Percentiles rank a stretch among this genome's conserved stretches.
phyloP scores from a whole-genome alignment of 148 eudicot genomes.

The Nepenthes mirabilis region DNA sequence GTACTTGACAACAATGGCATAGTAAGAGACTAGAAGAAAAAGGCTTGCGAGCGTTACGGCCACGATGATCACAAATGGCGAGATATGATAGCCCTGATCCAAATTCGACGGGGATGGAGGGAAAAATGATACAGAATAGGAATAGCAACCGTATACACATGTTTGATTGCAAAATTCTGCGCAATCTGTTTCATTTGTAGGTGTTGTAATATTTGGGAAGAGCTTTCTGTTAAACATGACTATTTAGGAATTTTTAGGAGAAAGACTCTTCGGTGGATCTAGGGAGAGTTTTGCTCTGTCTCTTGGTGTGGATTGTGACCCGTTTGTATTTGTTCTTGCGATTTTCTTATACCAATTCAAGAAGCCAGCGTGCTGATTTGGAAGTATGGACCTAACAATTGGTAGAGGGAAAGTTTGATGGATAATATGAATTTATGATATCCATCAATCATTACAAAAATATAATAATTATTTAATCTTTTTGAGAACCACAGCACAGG shows the following conservation, averaged over 20 bases:
- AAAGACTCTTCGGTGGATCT: background rate
- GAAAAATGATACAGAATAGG: slow-evolving; percentile 6
- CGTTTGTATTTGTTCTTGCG: no score
- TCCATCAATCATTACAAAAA: no score
- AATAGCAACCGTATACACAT: slow-evolving; percentile 9
- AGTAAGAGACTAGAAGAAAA: slow-evolving; percentile 23
- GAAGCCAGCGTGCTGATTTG: no score
- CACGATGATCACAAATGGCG: slow-evolving; percentile 20
- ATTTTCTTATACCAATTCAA: no score
- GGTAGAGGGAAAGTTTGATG: no score
- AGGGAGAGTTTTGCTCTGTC: background rate
- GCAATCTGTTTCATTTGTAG: slow-evolving; percentile 22
- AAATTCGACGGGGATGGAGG: slow-evolving; percentile 10
- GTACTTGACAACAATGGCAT: slow-evolving; percentile 18
- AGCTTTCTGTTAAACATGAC: slow-evolving; percentile 27
- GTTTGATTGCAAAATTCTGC: slow-evolving; percentile 13
- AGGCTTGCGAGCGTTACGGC: slow-evolving; percentile 16
- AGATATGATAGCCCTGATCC: slow-evolving; percentile 4
- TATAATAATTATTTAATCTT: no score
- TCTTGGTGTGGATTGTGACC: background rate
- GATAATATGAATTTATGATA: no score
- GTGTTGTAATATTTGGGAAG: slow-evolving; percentile 7
- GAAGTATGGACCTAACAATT: no score
- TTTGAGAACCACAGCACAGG: no score
- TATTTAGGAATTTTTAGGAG: slow-evolving; percentile 8